phyloP scores from a whole-genome alignment of 2,329 filamentous ascomycete species.

The Arthrobotrys iridis region DNA sequence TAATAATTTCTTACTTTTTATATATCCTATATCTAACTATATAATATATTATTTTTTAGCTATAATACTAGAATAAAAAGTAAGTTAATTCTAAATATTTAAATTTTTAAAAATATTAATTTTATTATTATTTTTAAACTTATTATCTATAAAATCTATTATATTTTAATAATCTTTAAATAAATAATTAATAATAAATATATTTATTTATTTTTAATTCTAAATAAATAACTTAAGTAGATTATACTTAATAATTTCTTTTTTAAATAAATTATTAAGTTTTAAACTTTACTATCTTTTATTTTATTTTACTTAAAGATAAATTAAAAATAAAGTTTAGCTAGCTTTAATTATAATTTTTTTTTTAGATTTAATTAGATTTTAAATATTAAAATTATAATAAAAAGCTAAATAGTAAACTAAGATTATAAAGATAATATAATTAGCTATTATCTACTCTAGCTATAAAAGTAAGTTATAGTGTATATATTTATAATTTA shows the following conservation, averaged over 20 bases:
- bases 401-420: too few relatives aligned
- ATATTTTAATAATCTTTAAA: not conserved
- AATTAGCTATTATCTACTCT: too few relatives aligned
- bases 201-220: not conserved
- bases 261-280: not conserved
- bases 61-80: too few relatives aligned
- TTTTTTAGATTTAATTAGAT: not conserved
- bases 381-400: too few relatives aligned
- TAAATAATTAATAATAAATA: not conserved
- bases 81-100: too few relatives aligned
- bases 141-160: too few relatives aligned
- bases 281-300: not conserved
- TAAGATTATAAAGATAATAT: too few relatives aligned
- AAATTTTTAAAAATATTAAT: too few relatives aligned
- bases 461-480: not conserved
- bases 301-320: not conserved
- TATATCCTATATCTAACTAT: too few relatives aligned
- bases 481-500: not conserved
- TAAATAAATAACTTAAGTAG: not conserved
- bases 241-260: slow-evolving; percentile 6
- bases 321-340: not conserved
- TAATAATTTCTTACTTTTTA: too few relatives aligned
- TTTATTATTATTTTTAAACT: too few relatives aligned
- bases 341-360: not conserved
- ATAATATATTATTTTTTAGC: too few relatives aligned